Conservation (phyloP, 1,284 basidiomycete species). For the Anthracocystis panici-leucophaei region DNA sequence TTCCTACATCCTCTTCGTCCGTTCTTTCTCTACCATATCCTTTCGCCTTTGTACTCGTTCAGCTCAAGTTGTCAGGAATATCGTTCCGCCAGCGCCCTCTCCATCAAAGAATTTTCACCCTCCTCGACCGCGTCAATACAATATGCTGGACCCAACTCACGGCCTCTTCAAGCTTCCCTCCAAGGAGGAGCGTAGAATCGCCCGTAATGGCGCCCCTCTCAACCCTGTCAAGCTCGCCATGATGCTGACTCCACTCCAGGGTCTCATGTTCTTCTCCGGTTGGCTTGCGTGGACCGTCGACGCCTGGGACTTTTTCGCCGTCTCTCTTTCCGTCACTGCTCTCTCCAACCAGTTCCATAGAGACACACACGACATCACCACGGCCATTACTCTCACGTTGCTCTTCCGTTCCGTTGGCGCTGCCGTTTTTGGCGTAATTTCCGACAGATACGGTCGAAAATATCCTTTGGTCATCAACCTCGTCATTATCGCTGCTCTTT, state of each 20-base stretch:
- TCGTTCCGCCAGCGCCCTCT: no score
- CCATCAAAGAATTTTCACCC: no score
- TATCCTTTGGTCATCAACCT: conserved; percentile 84
- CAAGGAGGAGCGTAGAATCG: conserved; percentile 58
- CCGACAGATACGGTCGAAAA: conserved; percentile 83
- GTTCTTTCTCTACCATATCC: neutral
- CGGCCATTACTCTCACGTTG: conserved; percentile 88
- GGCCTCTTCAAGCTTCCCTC: conserved; percentile 65
- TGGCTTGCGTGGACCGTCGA: conserved; percentile 66
- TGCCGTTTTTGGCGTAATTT: conserved; percentile 77
- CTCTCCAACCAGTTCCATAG: conserved; percentile 40
- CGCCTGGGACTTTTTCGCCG: conserved; percentile 67
- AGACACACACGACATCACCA: conserved; percentile 51
- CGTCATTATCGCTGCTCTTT: conserved; percentile 73
- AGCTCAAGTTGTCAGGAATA: neutral
- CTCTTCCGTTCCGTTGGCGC: conserved; percentile 90
- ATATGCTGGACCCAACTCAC: conserved; percentile 61
- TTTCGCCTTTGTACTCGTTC: neutral
- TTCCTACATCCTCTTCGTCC: neutral
- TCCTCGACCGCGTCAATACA: neutral
- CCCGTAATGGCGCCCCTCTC: conserved; percentile 58
- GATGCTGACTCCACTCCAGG: conserved; percentile 60
- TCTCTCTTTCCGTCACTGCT: conserved; percentile 57
- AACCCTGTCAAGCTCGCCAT: conserved; percentile 63
- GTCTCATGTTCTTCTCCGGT: conserved; percentile 59